A percentile compares a stretch with the other conserved stretches of the same genome.
phyloP scores from a whole-genome alignment of 768 basidiomycete genomes.

The Phaeolepiota aurea region DNA sequence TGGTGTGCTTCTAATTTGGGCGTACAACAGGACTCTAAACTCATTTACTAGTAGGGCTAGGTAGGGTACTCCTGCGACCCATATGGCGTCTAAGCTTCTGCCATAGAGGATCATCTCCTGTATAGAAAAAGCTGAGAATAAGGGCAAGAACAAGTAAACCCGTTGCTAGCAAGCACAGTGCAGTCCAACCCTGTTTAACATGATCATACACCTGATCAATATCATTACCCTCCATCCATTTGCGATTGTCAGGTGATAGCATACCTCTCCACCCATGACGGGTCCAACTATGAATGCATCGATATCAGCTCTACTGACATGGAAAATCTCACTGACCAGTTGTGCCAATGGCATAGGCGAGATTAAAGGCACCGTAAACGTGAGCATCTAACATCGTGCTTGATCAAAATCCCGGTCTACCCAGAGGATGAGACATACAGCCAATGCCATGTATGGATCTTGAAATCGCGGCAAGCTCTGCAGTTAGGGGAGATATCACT shows the following conservation, averaged over 20 bases:
- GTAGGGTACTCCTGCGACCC: too few relatives aligned
- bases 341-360: slow-evolving; percentile 61
- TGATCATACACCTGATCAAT: slow-evolving; percentile 49
- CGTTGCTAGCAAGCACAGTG: slow-evolving; percentile 40
- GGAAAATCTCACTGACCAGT: slow-evolving; percentile 30
- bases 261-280: slow-evolving; percentile 59
- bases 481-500: slow-evolving; percentile 50
- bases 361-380: slow-evolving; percentile 67
- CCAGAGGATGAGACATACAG: slow-evolving; percentile 33
- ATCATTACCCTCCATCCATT: too few relatives aligned
- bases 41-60: too few relatives aligned
- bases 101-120: slow-evolving; percentile 38
- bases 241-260: too few relatives aligned
- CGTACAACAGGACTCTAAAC: too few relatives aligned
- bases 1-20: too few relatives aligned
- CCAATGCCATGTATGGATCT: slow-evolving; percentile 54
- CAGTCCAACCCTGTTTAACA: slow-evolving; percentile 49
- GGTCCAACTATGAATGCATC: slow-evolving; percentile 46
- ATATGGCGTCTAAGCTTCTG: not conserved
- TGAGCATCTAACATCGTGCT: slow-evolving; percentile 46
- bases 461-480: slow-evolving; percentile 59
- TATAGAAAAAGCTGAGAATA: slow-evolving; percentile 33
- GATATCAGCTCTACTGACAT: slow-evolving; percentile 1
- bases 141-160: slow-evolving; percentile 31
- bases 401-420: not conserved